Conservation (phyloP, 176 grass and related monocot genomes). For the Aegilops longissima region DNA sequence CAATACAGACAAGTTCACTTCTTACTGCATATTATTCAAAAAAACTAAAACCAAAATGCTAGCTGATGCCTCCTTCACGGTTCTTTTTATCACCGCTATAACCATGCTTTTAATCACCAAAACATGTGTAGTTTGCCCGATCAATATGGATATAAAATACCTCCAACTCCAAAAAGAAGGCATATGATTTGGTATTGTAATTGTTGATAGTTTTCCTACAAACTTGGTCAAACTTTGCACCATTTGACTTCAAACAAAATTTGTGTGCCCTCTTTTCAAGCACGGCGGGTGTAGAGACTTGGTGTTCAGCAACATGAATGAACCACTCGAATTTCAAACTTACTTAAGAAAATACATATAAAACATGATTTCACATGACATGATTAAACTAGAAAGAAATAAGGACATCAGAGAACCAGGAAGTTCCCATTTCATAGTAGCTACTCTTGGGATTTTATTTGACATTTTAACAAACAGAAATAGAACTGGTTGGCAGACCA, state of each 20-base stretch:
- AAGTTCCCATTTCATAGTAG: background rate
- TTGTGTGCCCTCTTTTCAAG: too few species aligned
- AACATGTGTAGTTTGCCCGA: background rate
- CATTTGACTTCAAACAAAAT: too few species aligned
- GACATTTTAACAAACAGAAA: background rate
- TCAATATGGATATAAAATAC: constrained; percentile 11
- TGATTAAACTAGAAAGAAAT: constrained; percentile 17
- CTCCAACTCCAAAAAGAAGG: too few species aligned
- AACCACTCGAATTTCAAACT: background rate
- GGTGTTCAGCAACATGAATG: constrained; percentile 14
- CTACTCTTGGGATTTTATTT: background rate
- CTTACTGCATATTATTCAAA: constrained; percentile 1
- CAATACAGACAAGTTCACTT: constrained; percentile 18
- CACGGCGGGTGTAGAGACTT: background rate
- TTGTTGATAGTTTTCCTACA: too few species aligned
- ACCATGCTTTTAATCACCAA: constrained; percentile 5
- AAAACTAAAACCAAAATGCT: constrained; percentile 23
- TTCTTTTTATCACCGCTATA: background rate
- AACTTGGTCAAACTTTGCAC: background rate
- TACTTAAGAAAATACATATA: constrained; percentile 14
- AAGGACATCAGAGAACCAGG: background rate
- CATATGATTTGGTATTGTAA: too few species aligned
- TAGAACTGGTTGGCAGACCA: background rate
- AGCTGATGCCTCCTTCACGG: background rate
- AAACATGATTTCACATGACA: background rate